A percentile compares a stretch with the other conserved stretches of the same genome.
Evolutionary conservation across 352 stramenopile species (phyloP).

Genomic region (Phytopythium oedochilum): DNA sequence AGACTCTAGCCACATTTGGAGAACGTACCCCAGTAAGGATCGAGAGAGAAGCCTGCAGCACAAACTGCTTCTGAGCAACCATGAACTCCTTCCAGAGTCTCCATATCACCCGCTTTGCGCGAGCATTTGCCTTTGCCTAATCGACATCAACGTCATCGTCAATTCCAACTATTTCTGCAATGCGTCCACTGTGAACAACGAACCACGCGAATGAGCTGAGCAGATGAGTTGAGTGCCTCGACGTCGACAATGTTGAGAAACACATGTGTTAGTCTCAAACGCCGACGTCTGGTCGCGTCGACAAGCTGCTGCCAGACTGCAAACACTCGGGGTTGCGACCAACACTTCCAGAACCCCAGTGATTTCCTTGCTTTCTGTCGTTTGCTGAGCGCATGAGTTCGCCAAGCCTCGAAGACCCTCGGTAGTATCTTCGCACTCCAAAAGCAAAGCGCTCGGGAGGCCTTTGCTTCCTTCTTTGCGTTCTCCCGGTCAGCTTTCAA

Average conservation of each 20-base stretch:
- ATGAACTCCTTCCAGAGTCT: slow-evolving; percentile 48
- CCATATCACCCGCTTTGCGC: slow-evolving; percentile 39
- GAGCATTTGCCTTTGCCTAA: slow-evolving; percentile 38
- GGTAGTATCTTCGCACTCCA: slow-evolving; percentile 52
- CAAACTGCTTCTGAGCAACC: slow-evolving; percentile 53
- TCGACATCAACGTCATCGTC: neutral
- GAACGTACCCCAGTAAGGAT: slow-evolving; percentile 59
- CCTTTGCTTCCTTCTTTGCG: slow-evolving; percentile 18
- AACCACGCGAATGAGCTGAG: slow-evolving; percentile 20
- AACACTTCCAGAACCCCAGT: slow-evolving; percentile 63
- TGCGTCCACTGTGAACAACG: neutral
- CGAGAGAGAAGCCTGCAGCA: slow-evolving; percentile 63
- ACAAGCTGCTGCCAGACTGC: slow-evolving; percentile 37
- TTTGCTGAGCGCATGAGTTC: slow-evolving; percentile 27
- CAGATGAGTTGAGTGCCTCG: slow-evolving; percentile 65
- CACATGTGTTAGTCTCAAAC: slow-evolving; percentile 39
- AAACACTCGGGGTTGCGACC: slow-evolving; percentile 55
- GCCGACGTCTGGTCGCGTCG: slow-evolving; percentile 18
- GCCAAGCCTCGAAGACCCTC: slow-evolving; percentile 46
- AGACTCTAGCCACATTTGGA: too few relatives aligned
- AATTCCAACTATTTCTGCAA: neutral
- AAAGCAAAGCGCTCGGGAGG: slow-evolving; percentile 51
- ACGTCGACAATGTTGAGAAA: slow-evolving; percentile 62
- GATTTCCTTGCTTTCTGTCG: slow-evolving; percentile 46
- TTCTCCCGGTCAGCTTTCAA: slow-evolving; percentile 17